Evolutionary conservation across 2,329 filamentous ascomycete species (phyloP).

Genomic region (Fusarium ramigenum): DNA sequence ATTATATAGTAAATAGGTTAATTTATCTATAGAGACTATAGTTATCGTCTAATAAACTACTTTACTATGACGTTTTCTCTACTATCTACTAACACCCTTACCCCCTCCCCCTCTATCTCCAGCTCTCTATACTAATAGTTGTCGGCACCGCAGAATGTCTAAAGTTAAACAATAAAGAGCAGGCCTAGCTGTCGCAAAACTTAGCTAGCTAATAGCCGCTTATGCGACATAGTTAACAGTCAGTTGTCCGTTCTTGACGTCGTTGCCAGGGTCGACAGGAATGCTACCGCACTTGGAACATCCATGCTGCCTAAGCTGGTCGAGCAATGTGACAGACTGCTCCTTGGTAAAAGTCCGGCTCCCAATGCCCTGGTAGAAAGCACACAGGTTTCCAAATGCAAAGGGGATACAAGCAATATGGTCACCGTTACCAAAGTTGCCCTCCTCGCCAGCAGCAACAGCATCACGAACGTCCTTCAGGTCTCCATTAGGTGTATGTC

Average conservation of each 20-base stretch:
- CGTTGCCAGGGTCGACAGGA: background rate
- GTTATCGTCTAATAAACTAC: fast-evolving
- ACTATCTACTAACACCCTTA: fast-evolving
- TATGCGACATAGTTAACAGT: slow-evolving; percentile 3
- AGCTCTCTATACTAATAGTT: fast-evolving
- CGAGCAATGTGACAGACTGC: background rate
- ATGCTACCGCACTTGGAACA: slow-evolving; percentile 4
- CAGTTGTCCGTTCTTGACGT: background rate
- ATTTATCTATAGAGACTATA: background rate
- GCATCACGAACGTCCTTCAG: background rate
- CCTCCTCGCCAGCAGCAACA: background rate
- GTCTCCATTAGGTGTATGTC: background rate
- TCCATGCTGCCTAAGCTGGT: background rate
- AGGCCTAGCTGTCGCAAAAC: background rate
- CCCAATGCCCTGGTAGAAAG: background rate
- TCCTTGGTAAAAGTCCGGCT: background rate
- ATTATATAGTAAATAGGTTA: background rate
- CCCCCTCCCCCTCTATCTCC: fast-evolving
- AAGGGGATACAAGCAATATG: background rate
- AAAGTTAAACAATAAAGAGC: fast-evolving
- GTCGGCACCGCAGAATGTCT: fast-evolving
- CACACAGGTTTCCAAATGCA: background rate
- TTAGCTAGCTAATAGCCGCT: background rate
- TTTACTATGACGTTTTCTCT: background rate
- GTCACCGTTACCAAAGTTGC: background rate